Conservation (phyloP, 1,284 basidiomycete genomes). For the Inonotus obliquus region DNA sequence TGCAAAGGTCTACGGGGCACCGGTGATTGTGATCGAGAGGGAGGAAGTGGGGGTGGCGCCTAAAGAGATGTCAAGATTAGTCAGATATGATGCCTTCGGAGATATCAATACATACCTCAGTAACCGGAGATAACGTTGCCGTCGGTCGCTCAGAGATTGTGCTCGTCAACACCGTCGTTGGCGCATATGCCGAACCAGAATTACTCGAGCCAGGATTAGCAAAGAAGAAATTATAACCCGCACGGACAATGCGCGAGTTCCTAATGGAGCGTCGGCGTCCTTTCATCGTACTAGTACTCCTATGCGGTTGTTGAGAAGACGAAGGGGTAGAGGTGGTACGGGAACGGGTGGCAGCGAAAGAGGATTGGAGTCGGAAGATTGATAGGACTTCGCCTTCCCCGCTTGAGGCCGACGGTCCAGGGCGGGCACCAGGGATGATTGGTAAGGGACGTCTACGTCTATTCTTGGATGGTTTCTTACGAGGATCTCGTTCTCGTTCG, state of each 20-base stretch:
- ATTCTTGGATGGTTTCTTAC: neutral
- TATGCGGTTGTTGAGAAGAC: neutral
- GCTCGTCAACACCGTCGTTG: conserved; percentile 14
- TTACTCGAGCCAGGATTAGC: conserved; percentile 15
- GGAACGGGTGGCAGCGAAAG: too few species aligned
- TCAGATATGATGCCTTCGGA: neutral
- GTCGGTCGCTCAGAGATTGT: conserved; percentile 15
- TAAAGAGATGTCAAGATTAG: neutral
- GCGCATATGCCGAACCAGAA: conserved; percentile 16
- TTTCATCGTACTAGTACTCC: neutral
- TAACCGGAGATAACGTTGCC: conserved; percentile 14
- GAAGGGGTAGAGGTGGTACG: neutral
- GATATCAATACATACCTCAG: conserved; percentile 1
- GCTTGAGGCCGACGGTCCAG: too few species aligned
- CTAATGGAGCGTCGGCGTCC: conserved; percentile 6
- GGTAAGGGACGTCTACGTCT: neutral
- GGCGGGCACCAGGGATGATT: neutral
- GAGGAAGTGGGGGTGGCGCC: conserved; percentile 12
- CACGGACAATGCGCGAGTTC: conserved; percentile 14
- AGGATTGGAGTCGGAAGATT: too few species aligned
- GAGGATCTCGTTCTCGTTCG: neutral
- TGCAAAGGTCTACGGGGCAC: neutral
- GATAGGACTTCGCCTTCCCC: too few species aligned
- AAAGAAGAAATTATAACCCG: conserved; percentile 17
- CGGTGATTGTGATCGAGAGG: neutral